Evolutionary conservation across 2,329 filamentous ascomycete genomes (phyloP), one percentile per base, ranked within the genome.

Genomic region (Aspergillus aculeatus): DNA sequence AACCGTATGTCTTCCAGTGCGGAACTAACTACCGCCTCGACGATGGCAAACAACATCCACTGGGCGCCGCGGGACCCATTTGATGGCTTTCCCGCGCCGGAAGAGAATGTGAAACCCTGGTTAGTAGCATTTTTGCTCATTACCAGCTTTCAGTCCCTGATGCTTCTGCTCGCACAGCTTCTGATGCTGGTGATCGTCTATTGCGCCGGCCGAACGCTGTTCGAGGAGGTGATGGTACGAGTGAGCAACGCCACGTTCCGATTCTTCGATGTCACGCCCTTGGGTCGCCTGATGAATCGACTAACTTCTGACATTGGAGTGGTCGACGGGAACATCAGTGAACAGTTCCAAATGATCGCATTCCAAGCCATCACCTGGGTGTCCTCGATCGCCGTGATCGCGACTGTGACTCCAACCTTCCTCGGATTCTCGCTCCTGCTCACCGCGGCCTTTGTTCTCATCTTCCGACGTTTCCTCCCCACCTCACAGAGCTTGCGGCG

Each of bases 231-330:
- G 21, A 86, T 96, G 76, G 78, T 83, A 1, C 85, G 84, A 54
- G 90, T 96, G 53, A 89, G 89, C 70, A 85, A 87, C 67, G 90
- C 92, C 0, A 93, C 89, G 0, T 96, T 97, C 77, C 86, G 92
- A 1, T 97, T 93, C 74, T 95, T 96, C 77, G 93, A 97, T 71
- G 86, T 91, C 4, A 96, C 93, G 0, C 93, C 93, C 0, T 88
- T 96, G 0, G 93, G 93, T 0, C 86, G 93, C 50, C 80, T 97
- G 62, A 96, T 96, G 90, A 97, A 97, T 73, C 86, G 93, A 7
- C 82, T 97, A 61, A 96, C 92, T 0, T 91, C 91, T 1, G 92
- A 97, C 69, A 95, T 96, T 76, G 90, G 90, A 29, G 93, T 91
- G 53, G 84, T 96, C 0, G 93, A 97, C 69, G 92, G 92, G 0